Percentiles rank a stretch among this genome's conserved stretches.
These are phyloP conservation scores for Casaregolazyma suthepensis DNA, from an alignment of 1,139 yeast genomes.

Conservation along the genomic window DNA sequence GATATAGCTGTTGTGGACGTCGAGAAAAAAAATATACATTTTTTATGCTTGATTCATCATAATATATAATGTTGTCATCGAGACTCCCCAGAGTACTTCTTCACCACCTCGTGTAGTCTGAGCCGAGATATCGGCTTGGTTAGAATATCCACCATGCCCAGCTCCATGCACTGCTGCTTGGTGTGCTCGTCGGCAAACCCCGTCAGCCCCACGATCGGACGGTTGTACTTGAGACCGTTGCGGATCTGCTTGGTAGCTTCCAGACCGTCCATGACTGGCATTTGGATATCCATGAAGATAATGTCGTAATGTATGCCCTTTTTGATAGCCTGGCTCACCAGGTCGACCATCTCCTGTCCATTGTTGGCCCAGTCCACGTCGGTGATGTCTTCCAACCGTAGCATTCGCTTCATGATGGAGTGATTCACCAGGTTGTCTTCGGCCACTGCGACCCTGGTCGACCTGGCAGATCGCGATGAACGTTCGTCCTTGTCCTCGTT, in stretches of 20 bases:
- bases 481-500: neutral
- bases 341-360: constrained; percentile 80
- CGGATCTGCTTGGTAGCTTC: constrained; percentile 74
- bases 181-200: constrained; percentile 91
- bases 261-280: constrained; percentile 90
- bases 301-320: constrained; percentile 48
- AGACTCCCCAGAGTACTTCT: constrained; percentile 30
- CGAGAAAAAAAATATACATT: neutral
- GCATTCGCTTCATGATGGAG: constrained; percentile 86
- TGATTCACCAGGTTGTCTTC: constrained; percentile 94
- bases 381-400: constrained; percentile 70
- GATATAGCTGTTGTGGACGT: neutral
- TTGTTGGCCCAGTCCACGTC: constrained; percentile 74
- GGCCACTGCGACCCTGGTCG: constrained; percentile 66
- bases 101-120: constrained; percentile 47
- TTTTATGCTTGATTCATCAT: neutral
- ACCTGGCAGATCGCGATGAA: neutral
- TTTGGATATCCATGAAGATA: constrained; percentile 93
- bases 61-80: neutral
- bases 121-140: constrained; percentile 80
- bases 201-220: constrained; percentile 87
- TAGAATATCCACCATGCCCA: constrained; percentile 85
- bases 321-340: constrained; percentile 47
- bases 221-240: constrained; percentile 51
- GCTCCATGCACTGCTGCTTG: constrained; percentile 64